Conservation (phyloP, 176 grass and related monocot species). For the Puccinellia tenuiflora region DNA sequence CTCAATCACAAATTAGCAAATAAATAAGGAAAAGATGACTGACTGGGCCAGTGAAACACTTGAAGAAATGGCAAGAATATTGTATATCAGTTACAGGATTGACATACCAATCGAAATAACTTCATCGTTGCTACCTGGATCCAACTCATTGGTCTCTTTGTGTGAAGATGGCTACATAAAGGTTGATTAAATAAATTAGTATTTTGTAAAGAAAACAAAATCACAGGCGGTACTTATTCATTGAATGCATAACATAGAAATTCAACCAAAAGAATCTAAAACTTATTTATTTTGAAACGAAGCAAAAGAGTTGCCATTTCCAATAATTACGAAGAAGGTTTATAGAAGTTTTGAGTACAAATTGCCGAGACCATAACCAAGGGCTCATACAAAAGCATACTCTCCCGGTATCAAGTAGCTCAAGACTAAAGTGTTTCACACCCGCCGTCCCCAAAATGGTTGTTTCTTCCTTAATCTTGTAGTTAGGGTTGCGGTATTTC, state of each 20-base stretch:
- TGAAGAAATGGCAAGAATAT: not conserved
- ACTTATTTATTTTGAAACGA: not conserved
- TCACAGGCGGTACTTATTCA: not conserved
- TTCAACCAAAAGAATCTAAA: not conserved
- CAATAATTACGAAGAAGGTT: not conserved
- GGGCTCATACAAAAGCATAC: not conserved
- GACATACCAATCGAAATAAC: conserved; percentile 36
- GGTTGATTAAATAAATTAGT: conserved; percentile 18
- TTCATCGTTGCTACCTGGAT: conserved; percentile 44
- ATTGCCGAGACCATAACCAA: not conserved
- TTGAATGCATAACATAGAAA: not conserved
- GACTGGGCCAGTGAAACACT: not conserved
- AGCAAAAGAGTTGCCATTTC: not conserved
- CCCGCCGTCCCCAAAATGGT: not conserved
- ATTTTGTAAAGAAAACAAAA: conserved; percentile 4
- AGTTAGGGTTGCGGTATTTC: not conserved
- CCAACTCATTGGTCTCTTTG: conserved; percentile 16
- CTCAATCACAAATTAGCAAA: conserved; percentile 5
- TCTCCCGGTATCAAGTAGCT: not conserved
- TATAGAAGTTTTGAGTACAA: not conserved
- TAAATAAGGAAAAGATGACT: conserved; percentile 11
- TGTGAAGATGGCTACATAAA: conserved; percentile 32
- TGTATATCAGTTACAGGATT: not conserved
- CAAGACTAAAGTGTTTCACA: not conserved
- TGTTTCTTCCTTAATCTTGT: not conserved